phyloP scores from a whole-genome alignment of 768 basidiomycete species.

The Dioszegia hungarica region DNA sequence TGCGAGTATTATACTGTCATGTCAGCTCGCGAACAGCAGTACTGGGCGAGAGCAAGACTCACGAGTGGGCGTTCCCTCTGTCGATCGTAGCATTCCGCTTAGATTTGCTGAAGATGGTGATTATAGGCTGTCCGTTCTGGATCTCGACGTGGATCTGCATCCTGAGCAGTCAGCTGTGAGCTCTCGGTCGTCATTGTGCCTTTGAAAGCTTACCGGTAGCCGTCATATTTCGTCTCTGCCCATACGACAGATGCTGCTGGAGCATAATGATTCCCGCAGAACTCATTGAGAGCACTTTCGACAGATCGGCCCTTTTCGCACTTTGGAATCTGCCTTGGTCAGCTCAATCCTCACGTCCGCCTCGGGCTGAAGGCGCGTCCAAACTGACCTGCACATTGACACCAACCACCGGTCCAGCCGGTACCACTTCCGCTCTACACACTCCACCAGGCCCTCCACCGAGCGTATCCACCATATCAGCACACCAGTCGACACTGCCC shows the following conservation, averaged over 20 bases:
- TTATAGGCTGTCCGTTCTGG: constrained; percentile 50
- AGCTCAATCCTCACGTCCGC: neutral
- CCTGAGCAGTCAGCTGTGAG: constrained; percentile 22
- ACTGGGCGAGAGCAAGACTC: constrained; percentile 1
- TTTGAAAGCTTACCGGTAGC: constrained; percentile 58
- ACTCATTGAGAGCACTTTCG: constrained; percentile 56
- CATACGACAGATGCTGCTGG: constrained; percentile 55
- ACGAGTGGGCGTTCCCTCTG: constrained; percentile 61
- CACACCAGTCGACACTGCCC: constrained; percentile 61
- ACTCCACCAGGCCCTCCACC: neutral
- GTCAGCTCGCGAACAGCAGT: neutral
- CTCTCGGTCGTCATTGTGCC: neutral
- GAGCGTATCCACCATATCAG: constrained; percentile 38
- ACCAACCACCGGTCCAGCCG: constrained; percentile 55
- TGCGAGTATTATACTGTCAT: constrained; percentile 57
- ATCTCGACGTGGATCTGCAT: constrained; percentile 81
- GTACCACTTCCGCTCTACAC: constrained; percentile 43
- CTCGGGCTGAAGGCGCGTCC: neutral
- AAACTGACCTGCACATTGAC: constrained; percentile 59
- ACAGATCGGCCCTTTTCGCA: constrained; percentile 68
- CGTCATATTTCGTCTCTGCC: constrained; percentile 92
- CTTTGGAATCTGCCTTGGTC: constrained; percentile 65
- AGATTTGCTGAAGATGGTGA: constrained; percentile 84
- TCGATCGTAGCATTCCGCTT: constrained; percentile 75
- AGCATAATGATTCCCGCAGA: constrained; percentile 17